phyloP scores from a whole-genome alignment of 345 rosid genomes.

The Linum usitatissimum region DNA sequence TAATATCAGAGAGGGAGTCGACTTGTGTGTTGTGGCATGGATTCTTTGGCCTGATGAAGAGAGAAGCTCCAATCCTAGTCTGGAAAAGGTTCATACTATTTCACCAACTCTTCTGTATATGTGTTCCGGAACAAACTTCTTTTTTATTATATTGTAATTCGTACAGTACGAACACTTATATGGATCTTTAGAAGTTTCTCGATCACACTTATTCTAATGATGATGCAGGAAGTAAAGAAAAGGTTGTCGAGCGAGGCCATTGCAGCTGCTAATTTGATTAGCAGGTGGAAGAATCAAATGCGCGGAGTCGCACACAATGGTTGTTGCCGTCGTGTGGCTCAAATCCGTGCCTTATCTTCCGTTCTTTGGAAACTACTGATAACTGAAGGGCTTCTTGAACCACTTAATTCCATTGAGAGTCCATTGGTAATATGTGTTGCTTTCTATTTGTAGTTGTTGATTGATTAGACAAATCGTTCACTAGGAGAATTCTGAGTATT shows the following conservation, averaged over 20 bases:
- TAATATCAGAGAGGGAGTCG: constrained; percentile 46
- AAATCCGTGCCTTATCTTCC: constrained; percentile 57
- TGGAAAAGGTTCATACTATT: constrained; percentile 55
- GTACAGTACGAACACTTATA: not conserved
- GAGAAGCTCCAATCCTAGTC: constrained; percentile 70
- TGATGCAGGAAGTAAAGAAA: constrained; percentile 71
- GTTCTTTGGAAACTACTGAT: constrained; percentile 80
- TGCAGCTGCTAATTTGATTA: constrained; percentile 80
- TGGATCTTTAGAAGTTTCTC: constrained; percentile 1
- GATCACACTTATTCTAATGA: constrained; percentile 18
- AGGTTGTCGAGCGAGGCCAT: constrained; percentile 67
- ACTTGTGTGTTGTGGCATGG: constrained; percentile 72
- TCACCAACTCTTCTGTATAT: not conserved
- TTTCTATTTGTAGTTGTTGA: constrained; percentile 2
- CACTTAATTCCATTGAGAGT: constrained; percentile 54
- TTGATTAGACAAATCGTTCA: not conserved
- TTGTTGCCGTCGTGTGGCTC: constrained; percentile 90
- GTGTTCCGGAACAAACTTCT: not conserved
- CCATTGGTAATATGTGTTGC: constrained; percentile 52
- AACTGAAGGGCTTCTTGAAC: constrained; percentile 60
- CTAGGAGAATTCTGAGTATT: not conserved
- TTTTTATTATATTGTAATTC: not conserved
- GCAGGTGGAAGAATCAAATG: constrained; percentile 94
- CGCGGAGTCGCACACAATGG: constrained; percentile 91
- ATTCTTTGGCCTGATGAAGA: constrained; percentile 98